These are phyloP conservation scores for Aspergillus terreus DNA, from an alignment of 2,329 filamentous ascomycete species.

Conservation along the genomic window DNA sequence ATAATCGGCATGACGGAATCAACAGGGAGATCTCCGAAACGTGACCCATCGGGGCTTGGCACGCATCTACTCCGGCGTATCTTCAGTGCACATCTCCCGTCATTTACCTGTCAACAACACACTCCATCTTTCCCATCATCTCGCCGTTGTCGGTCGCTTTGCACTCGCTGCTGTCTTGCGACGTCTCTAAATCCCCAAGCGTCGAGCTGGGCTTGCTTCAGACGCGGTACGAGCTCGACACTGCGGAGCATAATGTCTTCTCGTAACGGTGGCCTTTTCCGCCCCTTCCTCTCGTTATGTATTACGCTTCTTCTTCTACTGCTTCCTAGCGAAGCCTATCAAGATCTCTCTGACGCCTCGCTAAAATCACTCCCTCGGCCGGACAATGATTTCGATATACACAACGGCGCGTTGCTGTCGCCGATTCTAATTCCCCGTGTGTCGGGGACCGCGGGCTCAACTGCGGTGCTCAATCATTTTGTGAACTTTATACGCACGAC, in stretches of 20 bases:
- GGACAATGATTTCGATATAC: slow-evolving; percentile 72
- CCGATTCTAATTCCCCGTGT: slow-evolving; percentile 87
- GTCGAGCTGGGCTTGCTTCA: background rate
- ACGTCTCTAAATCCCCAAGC: background rate
- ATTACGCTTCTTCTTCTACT: slow-evolving; percentile 23
- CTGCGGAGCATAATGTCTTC: slow-evolving; percentile 19
- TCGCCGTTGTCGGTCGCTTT: background rate
- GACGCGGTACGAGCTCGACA: too few species aligned
- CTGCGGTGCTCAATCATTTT: slow-evolving; percentile 74
- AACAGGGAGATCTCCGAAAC: slow-evolving; percentile 5
- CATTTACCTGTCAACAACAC: slow-evolving; percentile 1
- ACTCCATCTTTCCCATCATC: background rate
- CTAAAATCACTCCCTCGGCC: slow-evolving; percentile 69
- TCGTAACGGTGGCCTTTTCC: slow-evolving; percentile 25
- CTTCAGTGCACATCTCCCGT: background rate
- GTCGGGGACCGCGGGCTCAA: slow-evolving; percentile 75
- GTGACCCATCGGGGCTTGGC: slow-evolving; percentile 8
- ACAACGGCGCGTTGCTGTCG: slow-evolving; percentile 70
- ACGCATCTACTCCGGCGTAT: background rate
- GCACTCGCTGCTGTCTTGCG: background rate
- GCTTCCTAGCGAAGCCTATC: slow-evolving; percentile 46
- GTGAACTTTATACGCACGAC: slow-evolving; percentile 71
- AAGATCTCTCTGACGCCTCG: slow-evolving; percentile 68
- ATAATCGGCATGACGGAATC: slow-evolving; percentile 3
- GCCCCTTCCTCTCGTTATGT: slow-evolving; percentile 23